Evolutionary conservation across 2,329 filamentous ascomycete species (phyloP).

Genomic region (Fusarium mangiferae): DNA sequence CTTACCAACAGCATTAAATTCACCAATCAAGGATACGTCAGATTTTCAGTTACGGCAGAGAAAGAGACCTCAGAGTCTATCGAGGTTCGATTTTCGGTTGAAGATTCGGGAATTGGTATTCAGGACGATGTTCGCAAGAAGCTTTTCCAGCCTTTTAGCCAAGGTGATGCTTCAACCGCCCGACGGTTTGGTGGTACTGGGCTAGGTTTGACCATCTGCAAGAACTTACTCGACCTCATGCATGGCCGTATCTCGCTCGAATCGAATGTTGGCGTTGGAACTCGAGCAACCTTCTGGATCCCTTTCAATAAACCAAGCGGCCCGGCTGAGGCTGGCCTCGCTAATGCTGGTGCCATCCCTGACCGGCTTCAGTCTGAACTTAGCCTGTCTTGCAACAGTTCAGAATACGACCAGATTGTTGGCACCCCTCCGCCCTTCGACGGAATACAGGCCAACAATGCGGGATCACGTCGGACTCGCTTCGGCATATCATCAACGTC

Average conservation of each 20-base stretch:
- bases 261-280: constrained; percentile 74
- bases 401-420: constrained; percentile 65
- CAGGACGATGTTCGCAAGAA: constrained; percentile 78
- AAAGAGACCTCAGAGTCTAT: constrained; percentile 72
- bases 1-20: constrained; percentile 83
- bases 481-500: constrained; percentile 50
- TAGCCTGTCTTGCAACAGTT: constrained; percentile 74
- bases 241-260: constrained; percentile 77
- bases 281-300: constrained; percentile 80
- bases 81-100: constrained; percentile 75
- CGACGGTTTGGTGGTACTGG: constrained; percentile 83
- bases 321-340: constrained; percentile 58
- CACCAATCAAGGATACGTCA: constrained; percentile 74
- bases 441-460: constrained; percentile 31
- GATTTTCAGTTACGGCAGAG: constrained; percentile 71
- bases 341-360: constrained; percentile 72
- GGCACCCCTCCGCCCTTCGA: constrained; percentile 53
- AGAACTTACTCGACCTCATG: constrained; percentile 84
- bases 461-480: constrained; percentile 46
- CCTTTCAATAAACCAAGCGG: constrained; percentile 77
- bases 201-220: constrained; percentile 81
- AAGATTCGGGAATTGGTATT: constrained; percentile 85
- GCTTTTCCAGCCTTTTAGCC: constrained; percentile 83
- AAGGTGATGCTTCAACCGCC: constrained; percentile 83
- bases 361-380: constrained; percentile 73